These are phyloP conservation scores for Lactarius deliciosus DNA, from an alignment of 768 basidiomycete species.

Conservation along the genomic window DNA sequence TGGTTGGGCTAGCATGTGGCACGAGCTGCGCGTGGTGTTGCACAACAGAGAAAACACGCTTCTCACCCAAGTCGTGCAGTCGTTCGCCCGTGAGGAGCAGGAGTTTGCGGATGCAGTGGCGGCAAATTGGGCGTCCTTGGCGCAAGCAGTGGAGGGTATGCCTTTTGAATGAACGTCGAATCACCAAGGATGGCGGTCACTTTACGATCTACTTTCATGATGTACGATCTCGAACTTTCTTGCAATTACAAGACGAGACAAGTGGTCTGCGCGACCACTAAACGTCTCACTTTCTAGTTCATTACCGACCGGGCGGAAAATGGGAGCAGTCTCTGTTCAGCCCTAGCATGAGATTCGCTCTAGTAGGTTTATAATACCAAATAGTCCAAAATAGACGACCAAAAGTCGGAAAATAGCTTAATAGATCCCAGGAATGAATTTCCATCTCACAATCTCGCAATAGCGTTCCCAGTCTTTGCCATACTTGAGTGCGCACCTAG, in stretches of 20 bases:
- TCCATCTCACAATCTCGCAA: conserved; percentile 83
- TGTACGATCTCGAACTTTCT: conserved; percentile 9
- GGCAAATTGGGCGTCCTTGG: conserved; percentile 73
- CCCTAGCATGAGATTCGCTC: background rate
- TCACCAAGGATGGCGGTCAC: background rate
- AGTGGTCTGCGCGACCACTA: background rate
- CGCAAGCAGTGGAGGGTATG: conserved; percentile 74
- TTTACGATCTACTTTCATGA: conserved; percentile 23
- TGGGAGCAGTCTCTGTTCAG: background rate
- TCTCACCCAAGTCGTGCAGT: conserved; percentile 68
- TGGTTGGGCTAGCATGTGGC: conserved; percentile 71
- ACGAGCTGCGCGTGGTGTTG: conserved; percentile 88
- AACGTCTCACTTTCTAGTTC: background rate
- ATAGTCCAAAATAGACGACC: background rate
- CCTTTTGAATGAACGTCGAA: conserved; percentile 66
- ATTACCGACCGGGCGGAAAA: background rate
- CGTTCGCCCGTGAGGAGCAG: conserved; percentile 72
- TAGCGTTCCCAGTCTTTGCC: conserved; percentile 94
- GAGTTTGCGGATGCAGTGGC: conserved; percentile 62
- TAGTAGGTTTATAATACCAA: background rate
- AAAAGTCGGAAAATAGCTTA: conserved; percentile 36
- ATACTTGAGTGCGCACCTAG: conserved; percentile 78
- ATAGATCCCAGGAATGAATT: conserved; percentile 87
- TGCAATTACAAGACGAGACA: background rate
- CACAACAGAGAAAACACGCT: conserved; percentile 89